These are phyloP conservation scores for Aegilops tauschii DNA, from an alignment of 176 grass and related monocot species.

Conservation along the genomic window DNA sequence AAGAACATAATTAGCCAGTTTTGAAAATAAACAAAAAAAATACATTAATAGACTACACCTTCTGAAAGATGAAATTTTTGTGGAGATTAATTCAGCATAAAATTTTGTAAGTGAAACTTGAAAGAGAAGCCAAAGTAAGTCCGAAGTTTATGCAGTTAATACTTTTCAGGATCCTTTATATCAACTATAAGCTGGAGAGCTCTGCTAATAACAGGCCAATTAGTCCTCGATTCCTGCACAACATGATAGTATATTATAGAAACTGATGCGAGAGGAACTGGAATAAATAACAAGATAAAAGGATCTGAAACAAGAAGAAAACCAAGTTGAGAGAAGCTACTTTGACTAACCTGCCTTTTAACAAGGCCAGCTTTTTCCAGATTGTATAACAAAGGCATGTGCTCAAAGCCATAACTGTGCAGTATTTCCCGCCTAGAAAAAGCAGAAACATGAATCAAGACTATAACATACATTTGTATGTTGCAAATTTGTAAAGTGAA, in stretches of 20 bases:
- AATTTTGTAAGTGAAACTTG: not conserved
- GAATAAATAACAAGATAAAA: slow-evolving; percentile 16
- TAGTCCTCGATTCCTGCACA: slow-evolving; percentile 72
- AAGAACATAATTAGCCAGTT: not conserved
- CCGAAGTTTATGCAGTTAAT: slow-evolving; percentile 29
- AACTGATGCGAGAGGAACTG: not conserved
- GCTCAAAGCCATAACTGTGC: slow-evolving; percentile 96
- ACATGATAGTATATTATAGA: not conserved
- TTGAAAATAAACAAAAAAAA: not conserved
- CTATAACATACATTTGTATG: not conserved
- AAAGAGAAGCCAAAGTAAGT: slow-evolving; percentile 24
- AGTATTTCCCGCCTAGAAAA: slow-evolving; percentile 80
- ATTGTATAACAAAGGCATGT: slow-evolving; percentile 85
- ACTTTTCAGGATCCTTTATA: slow-evolving; percentile 79
- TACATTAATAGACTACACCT: not conserved
- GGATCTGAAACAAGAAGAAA: not conserved
- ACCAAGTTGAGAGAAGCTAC: not conserved
- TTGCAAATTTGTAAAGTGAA: not conserved
- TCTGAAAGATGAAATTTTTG: not conserved
- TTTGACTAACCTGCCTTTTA: slow-evolving; percentile 74
- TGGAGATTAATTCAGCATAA: slow-evolving; percentile 12
- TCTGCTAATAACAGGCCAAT: slow-evolving; percentile 74
- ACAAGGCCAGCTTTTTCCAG: slow-evolving; percentile 87
- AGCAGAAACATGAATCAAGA: not conserved
- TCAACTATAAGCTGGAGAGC: slow-evolving; percentile 88